Conservation (phyloP, 805 yeast species). For the Pichia ethanolica region DNA sequence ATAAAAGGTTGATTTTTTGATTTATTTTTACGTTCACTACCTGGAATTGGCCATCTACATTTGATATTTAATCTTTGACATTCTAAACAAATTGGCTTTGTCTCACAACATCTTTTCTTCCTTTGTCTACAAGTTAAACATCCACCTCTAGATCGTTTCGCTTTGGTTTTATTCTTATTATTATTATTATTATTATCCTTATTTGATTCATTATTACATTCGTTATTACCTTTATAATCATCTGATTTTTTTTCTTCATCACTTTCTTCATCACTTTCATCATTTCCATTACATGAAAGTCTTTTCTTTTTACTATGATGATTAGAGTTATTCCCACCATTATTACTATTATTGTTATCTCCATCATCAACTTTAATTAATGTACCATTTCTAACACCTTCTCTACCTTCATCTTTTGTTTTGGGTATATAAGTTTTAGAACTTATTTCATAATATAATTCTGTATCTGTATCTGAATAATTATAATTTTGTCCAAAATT, state of each 20-base stretch:
- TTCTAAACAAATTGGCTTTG: constrained; percentile 58
- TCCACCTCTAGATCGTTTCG: constrained; percentile 60
- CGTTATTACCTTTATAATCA: not conserved
- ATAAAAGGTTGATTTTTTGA: constrained; percentile 39
- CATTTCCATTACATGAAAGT: not conserved
- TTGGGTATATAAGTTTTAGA: constrained; percentile 1
- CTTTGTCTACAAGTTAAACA: constrained; percentile 73
- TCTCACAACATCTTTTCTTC: constrained; percentile 73
- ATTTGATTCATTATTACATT: not conserved
- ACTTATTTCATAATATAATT: not conserved
- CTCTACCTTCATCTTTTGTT: not conserved
- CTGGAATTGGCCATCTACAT: constrained; percentile 73
- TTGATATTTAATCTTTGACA: constrained; percentile 56
- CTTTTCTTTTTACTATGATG: not conserved
- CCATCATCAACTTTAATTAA: not conserved
- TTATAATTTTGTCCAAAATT: not conserved
- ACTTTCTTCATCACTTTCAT: not conserved
- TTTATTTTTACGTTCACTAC: constrained; percentile 49
- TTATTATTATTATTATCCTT: not conserved
- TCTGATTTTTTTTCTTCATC: not conserved
- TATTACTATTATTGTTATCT: not conserved
- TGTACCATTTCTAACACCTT: not conserved
- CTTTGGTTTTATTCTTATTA: constrained; percentile 14
- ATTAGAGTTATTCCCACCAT: not conserved
- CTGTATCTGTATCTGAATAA: too few relatives aligned